These are phyloP conservation scores for Usnea hakonensis DNA, from an alignment of 495 filamentous ascomycete genomes.

Conservation along the genomic window DNA sequence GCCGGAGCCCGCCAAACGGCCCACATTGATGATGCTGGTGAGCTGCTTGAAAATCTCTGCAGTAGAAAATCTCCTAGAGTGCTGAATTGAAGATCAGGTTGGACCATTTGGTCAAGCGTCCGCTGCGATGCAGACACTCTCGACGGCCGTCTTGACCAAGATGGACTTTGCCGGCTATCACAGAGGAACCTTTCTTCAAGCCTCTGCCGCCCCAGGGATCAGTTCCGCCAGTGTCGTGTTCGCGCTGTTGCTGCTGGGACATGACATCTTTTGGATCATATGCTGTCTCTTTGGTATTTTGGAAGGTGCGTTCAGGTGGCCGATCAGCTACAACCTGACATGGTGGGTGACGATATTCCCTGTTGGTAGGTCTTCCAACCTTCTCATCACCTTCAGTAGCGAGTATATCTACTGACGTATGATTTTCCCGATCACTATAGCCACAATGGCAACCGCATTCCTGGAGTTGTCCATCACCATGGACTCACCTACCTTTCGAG, in stretches of 20 bases:
- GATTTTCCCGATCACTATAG: not conserved
- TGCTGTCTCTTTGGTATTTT: not conserved
- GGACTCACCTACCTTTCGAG: not conserved
- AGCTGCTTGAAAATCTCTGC: not conserved
- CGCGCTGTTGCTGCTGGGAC: not conserved
- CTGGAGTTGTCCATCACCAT: not conserved
- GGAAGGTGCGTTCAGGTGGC: not conserved
- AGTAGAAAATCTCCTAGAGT: no score
- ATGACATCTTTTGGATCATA: not conserved
- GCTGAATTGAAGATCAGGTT: not conserved
- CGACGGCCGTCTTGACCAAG: not conserved
- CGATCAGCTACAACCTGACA: not conserved
- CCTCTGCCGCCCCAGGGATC: not conserved
- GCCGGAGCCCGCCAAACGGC: not conserved
- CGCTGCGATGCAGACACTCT: not conserved
- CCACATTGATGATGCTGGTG: not conserved
- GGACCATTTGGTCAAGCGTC: not conserved
- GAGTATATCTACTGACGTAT: not conserved
- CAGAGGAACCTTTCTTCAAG: not conserved
- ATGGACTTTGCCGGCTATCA: slow-evolving; percentile 5
- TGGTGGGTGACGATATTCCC: slow-evolving; percentile 4
- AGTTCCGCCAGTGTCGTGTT: not conserved
- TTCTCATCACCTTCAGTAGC: no score
- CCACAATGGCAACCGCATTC: not conserved
- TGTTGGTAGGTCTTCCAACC: not conserved